Evolutionary conservation across 345 rosid genomes (phyloP).

Genomic region (Sisymbrium irio): DNA sequence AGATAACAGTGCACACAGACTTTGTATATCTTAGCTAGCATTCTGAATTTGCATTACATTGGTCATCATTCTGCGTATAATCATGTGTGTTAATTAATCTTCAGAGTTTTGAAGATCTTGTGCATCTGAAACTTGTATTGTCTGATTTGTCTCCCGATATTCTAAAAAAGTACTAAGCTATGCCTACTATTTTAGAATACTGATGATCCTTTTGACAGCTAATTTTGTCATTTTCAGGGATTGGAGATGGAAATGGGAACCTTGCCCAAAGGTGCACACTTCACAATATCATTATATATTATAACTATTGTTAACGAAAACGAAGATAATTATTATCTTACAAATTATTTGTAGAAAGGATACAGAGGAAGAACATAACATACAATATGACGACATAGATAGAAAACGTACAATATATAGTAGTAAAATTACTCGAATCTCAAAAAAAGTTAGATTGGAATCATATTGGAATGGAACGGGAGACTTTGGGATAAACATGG

Average conservation of each 20-base stretch:
- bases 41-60: too few relatives aligned
- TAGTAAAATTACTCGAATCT: background rate
- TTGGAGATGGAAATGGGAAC: too few relatives aligned
- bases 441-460: background rate
- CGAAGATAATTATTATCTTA: background rate
- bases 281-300: background rate
- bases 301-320: background rate
- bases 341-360: background rate
- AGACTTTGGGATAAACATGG: conserved; percentile 64
- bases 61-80: background rate
- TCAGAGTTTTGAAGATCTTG: background rate
- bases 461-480: conserved; percentile 60
- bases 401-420: background rate
- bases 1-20: too few relatives aligned
- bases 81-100: background rate
- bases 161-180: too few relatives aligned
- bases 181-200: too few relatives aligned
- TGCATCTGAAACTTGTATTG: background rate
- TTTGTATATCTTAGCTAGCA: too few relatives aligned
- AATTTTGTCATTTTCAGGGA: too few relatives aligned
- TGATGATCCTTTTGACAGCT: too few relatives aligned
- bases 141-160: too few relatives aligned
- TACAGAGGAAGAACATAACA: background rate
- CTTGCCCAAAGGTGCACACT: too few relatives aligned
- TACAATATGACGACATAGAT: background rate